Percentiles rank a stretch among this genome's conserved stretches.
These are phyloP conservation scores for Turritis glabra DNA, from an alignment of 345 rosid species.

Conservation along the genomic window DNA sequence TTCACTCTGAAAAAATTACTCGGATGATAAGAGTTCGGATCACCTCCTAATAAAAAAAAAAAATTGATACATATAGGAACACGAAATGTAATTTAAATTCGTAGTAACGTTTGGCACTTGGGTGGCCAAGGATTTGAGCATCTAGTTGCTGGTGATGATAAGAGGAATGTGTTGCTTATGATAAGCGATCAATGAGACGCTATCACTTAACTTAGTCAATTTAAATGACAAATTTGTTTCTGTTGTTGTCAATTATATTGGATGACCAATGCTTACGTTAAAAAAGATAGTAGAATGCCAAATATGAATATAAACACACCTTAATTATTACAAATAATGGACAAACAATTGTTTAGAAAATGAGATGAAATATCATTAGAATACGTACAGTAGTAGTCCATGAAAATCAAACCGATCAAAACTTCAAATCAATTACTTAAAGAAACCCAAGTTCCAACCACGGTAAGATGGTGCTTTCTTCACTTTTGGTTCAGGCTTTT, in stretches of 20 bases:
- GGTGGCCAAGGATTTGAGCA: neutral
- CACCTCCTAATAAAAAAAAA: too few species aligned
- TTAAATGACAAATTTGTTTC: neutral
- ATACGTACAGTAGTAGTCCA: neutral
- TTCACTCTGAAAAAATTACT: too few species aligned
- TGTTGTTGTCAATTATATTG: neutral
- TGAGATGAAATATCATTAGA: neutral
- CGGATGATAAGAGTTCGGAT: too few species aligned
- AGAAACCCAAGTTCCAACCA: neutral
- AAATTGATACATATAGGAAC: too few species aligned
- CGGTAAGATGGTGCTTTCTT: neutral
- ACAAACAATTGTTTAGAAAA: neutral
- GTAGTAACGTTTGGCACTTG: too few species aligned
- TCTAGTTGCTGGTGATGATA: neutral
- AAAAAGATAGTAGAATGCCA: neutral
- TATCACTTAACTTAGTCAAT: neutral
- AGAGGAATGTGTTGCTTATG: neutral
- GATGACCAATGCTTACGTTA: neutral
- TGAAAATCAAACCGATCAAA: neutral
- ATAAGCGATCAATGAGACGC: neutral
- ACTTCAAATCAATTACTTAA: neutral
- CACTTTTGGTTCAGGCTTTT: slow-evolving; percentile 16
- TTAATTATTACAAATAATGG: neutral
- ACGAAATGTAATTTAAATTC: too few species aligned
- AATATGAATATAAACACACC: neutral